Evolutionary conservation across 164 flowering plant species (phyloP).

Genomic region (Vitis labrusca): DNA sequence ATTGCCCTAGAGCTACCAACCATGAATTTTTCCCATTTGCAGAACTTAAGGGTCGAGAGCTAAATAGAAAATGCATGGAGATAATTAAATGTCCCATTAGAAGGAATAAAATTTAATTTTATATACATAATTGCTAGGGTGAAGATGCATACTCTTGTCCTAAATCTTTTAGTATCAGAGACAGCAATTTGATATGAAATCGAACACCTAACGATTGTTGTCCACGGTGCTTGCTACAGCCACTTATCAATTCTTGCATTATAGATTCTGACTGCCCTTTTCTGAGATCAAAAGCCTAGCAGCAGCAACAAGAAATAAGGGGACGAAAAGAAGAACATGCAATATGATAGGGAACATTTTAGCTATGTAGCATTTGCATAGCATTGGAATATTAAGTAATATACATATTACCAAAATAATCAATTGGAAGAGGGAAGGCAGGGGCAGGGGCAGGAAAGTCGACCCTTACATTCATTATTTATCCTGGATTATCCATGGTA

Average conservation of each 20-base stretch:
- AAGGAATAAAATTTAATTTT: not conserved
- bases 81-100: not conserved
- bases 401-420: too few relatives aligned
- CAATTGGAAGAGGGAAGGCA: too few relatives aligned
- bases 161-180: conserved; percentile 46
- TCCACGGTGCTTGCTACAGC: conserved; percentile 37
- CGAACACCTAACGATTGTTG: conserved; percentile 40
- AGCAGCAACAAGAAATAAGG: too few relatives aligned
- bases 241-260: conserved; percentile 55
- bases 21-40: conserved; percentile 44
- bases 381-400: too few relatives aligned
- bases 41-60: conserved; percentile 32
- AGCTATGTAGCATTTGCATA: too few relatives aligned
- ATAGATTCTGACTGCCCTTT: conserved; percentile 64
- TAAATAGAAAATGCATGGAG: conserved; percentile 18
- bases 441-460: too few relatives aligned
- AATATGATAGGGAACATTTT: too few relatives aligned
- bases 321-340: too few relatives aligned
- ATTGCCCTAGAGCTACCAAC: conserved; percentile 55
- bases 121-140: not conserved
- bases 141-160: conserved; percentile 48
- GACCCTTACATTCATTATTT: too few relatives aligned
- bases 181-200: conserved; percentile 54
- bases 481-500: too few relatives aligned
- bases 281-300: conserved; percentile 61